phyloP scores from a whole-genome alignment of 129 eudicot genomes.

The Centella asiatica region DNA sequence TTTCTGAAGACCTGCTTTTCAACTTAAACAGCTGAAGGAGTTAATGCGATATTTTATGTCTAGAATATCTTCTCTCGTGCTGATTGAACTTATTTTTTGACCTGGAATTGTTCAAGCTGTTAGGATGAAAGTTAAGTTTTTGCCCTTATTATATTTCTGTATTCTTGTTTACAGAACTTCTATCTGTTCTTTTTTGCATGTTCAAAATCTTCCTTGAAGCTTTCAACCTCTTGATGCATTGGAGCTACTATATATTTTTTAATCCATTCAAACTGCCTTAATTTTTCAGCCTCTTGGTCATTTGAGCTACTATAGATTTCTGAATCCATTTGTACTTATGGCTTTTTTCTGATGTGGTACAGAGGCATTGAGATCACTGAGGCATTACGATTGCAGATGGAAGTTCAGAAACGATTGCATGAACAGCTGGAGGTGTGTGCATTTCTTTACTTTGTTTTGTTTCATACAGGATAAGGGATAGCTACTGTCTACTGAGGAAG shows the following conservation, averaged over 20 bases:
- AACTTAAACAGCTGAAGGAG: background rate
- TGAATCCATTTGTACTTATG: background rate
- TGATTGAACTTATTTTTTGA: background rate
- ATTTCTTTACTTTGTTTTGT: background rate
- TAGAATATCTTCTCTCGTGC: background rate
- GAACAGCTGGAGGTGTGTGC: conserved; percentile 72
- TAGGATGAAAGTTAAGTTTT: background rate
- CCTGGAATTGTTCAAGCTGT: background rate
- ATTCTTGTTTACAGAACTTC: too few species aligned
- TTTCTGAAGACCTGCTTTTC: background rate
- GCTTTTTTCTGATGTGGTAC: conserved; percentile 4
- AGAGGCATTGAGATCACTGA: conserved; percentile 85
- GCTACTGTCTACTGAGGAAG: too few species aligned
- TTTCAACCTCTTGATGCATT: background rate
- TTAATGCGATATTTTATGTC: background rate
- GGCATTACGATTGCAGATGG: conserved; percentile 81
- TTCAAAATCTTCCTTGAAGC: background rate
- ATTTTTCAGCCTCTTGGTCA: too few species aligned
- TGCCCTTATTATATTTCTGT: background rate
- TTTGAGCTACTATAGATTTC: background rate
- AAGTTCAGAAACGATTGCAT: conserved; percentile 74
- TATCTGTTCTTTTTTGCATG: too few species aligned
- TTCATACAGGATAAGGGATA: background rate
- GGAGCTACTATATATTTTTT: background rate
- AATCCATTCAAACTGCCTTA: background rate